Evolutionary conservation across 208 protist genomes (phyloP), one percentile per base, ranked within the genome.

Genomic region (Wallacemonas rigidus): DNA sequence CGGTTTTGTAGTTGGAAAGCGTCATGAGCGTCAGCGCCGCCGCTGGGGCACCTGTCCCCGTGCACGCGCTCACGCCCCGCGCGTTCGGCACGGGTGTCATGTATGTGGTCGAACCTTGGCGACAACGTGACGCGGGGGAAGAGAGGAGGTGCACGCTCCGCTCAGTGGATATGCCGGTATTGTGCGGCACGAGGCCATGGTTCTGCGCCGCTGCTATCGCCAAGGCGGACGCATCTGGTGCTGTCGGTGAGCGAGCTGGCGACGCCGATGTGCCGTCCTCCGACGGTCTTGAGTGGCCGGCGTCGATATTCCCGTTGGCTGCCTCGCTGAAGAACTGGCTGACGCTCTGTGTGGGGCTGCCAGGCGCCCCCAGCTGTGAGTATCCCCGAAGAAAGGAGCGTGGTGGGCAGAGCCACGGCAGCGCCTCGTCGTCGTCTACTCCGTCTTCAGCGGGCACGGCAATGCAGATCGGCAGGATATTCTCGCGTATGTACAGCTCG

Each of bases 401-500:
- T 5, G 71, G 71, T 55, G 71, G 60, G 50, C 79, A 53, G 8
- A 75, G 51, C 40, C 68, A 86, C 5, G 79, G 63, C 17, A 62
- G 77, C 65, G 76, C 78, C 51, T 85, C 83, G 3, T 71, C 77
- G 68, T 91, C 86, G n/a, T 90, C 79, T 7, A 79, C 57, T 43
- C 80, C 87, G 2, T 90, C 86, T 51, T 90, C 82, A 1, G 87
- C 79, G n/a, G 74, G 50, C 9, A 81, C 83, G 8, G 67, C 60
- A 2, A 80, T 77, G 69, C 91, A 96, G 9, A 94, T 69, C 40
- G 91, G 91, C 62, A 96, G 45, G 4, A 96, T 56, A 38, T 84
- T 89, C 64, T 94, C 77, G 6, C 82, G 77, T 9, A 96, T 79
- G 62, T 86, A 91, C 35, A 69, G 72, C 58, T 90, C 87, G 69